A percentile compares a stretch with the other conserved stretches of the same genome.
Conservation (phyloP, 2,329 filamentous ascomycete species). For the Mollisia scopiformis region DNA sequence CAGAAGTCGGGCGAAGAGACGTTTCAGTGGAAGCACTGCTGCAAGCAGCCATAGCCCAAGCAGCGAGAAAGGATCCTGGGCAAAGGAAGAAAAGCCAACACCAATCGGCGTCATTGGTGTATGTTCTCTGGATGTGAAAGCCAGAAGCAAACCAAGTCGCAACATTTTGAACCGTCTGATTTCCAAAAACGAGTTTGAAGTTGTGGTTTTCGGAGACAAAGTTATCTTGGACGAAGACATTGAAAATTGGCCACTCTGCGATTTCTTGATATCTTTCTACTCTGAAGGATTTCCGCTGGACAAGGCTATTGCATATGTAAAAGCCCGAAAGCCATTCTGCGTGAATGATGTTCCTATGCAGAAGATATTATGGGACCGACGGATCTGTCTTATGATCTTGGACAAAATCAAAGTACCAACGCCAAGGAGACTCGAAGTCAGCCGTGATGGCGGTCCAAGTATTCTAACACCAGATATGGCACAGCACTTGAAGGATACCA, state of each 20-base stretch:
- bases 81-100: conserved; percentile 59
- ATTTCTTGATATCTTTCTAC: conserved; percentile 98
- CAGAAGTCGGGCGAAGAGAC: conserved; percentile 70
- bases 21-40: conserved; percentile 81
- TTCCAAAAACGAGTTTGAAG: conserved; percentile 89
- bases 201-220: conserved; percentile 97
- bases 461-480: conserved; percentile 79
- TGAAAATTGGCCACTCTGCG: conserved; percentile 90
- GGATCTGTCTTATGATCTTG: conserved; percentile 84
- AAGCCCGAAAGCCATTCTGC: conserved; percentile 91
- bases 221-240: conserved; percentile 96
- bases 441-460: conserved; percentile 84
- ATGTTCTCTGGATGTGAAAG: conserved; percentile 94
- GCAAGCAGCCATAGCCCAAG: conserved; percentile 81
- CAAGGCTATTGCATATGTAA: conserved; percentile 95
- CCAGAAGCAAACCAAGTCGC: conserved; percentile 92
- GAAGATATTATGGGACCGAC: conserved; percentile 92
- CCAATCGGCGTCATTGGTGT: conserved; percentile 79
- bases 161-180: conserved; percentile 95
- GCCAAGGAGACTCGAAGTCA: conserved; percentile 86
- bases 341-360: conserved; percentile 99
- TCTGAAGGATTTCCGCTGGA: conserved; percentile 96
- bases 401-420: conserved; percentile 90
- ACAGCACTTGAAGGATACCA: conserved; percentile 78
- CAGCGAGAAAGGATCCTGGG: conserved; percentile 62